phyloP scores from a whole-genome alignment of 1,284 basidiomycete species.

The Trametes hirsuta region DNA sequence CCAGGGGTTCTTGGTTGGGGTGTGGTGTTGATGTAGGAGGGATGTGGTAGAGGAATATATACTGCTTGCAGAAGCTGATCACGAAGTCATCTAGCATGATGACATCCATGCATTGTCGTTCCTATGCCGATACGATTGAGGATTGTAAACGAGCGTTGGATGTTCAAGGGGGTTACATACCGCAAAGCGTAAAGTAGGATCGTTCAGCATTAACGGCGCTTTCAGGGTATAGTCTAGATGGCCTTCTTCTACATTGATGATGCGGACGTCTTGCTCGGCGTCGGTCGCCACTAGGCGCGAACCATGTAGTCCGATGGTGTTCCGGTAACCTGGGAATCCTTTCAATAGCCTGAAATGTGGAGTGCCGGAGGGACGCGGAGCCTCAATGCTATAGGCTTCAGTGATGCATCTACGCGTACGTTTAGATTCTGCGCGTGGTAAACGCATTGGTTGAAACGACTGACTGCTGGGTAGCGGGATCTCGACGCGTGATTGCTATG shows the following conservation, averaged over 20 bases:
- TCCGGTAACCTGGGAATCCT: slow-evolving; percentile 26
- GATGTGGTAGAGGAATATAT: slow-evolving; percentile 32
- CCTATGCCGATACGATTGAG: slow-evolving; percentile 19
- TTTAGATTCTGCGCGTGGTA: too few species aligned
- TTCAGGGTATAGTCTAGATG: slow-evolving; percentile 21
- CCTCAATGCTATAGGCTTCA: slow-evolving; percentile 24
- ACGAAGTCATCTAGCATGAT: slow-evolving; percentile 36
- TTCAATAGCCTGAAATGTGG: slow-evolving; percentile 16
- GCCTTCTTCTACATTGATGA: slow-evolving; percentile 27
- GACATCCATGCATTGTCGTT: slow-evolving; percentile 38
- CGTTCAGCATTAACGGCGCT: slow-evolving; percentile 25
- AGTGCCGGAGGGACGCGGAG: neutral
- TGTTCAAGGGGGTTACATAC: neutral
- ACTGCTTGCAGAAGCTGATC: slow-evolving; percentile 34
- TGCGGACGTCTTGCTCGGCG: slow-evolving; percentile 22
- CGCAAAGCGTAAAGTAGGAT: slow-evolving; percentile 25
- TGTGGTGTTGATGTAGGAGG: neutral
- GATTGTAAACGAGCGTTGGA: neutral
- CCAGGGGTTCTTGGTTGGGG: slow-evolving; percentile 10
- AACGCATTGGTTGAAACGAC: too few species aligned
- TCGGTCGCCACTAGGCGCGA: slow-evolving; percentile 26
- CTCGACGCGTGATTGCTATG: slow-evolving; percentile 20
- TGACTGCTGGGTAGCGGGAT: neutral
- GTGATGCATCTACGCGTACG: slow-evolving; percentile 22
- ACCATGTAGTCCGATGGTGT: slow-evolving; percentile 28